Percentiles rank a stretch among this genome's conserved stretches.
Conservation (phyloP, 768 basidiomycete species). For the Suillus cothurnatus region DNA sequence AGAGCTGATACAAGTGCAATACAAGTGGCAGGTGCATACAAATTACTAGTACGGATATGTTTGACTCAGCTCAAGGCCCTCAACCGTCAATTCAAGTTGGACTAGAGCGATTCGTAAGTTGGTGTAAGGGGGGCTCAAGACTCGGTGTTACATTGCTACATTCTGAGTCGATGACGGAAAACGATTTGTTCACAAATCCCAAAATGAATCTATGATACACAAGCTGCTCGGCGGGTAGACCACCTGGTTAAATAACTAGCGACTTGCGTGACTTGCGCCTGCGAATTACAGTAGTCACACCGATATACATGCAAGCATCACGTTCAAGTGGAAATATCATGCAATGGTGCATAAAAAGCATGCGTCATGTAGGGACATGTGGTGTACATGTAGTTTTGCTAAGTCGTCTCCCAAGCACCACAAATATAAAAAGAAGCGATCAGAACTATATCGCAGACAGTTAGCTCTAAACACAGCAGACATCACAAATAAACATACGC, state of each 20-base stretch:
- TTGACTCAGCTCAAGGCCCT: too few relatives aligned
- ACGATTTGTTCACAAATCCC: background rate
- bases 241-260: background rate
- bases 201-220: background rate
- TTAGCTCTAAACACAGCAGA: constrained; percentile 10
- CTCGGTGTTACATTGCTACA: background rate
- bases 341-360: constrained; percentile 24
- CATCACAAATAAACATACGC: constrained; percentile 48
- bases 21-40: background rate
- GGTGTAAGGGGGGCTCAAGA: background rate
- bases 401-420: constrained; percentile 20
- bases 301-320: background rate
- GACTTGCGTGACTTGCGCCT: background rate
- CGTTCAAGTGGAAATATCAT: constrained; percentile 8
- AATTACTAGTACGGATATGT: background rate
- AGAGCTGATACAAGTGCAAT: background rate
- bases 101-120: background rate
- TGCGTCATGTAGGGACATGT: constrained; percentile 33
- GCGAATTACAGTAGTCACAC: background rate
- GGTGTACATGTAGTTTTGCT: constrained; percentile 43
- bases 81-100: too few relatives aligned
- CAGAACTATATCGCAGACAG: constrained; percentile 33
- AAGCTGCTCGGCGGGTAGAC: background rate
- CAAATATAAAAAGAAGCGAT: constrained; percentile 20
- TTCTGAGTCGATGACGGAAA: background rate